These are phyloP conservation scores for Phytopythium helicoides DNA, from an alignment of 352 stramenopile species.

Conservation along the genomic window DNA sequence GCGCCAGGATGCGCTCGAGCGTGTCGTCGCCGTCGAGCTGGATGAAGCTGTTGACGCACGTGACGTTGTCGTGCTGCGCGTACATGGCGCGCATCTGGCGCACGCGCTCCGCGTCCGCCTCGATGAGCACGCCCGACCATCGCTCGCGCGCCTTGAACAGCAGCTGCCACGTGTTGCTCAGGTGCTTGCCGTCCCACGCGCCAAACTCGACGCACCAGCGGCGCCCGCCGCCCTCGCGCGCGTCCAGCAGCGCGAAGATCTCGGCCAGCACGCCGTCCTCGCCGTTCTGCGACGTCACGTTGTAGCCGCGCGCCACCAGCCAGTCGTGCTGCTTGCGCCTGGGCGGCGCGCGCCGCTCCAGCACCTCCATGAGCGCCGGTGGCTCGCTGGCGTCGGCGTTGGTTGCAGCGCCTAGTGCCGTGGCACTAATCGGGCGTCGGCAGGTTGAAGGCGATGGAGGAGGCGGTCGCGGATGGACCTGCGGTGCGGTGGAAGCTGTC, in stretches of 20 bases:
- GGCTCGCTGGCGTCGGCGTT: too few species aligned
- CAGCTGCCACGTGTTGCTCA: constrained; percentile 69
- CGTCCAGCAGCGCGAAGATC: constrained; percentile 50
- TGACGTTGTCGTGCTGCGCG: constrained; percentile 30
- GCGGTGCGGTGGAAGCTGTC: too few species aligned
- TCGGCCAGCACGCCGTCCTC: constrained; percentile 75
- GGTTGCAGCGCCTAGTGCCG: too few species aligned
- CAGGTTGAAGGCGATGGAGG: too few species aligned
- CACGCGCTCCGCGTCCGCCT: constrained; percentile 58
- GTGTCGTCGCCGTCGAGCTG: constrained; percentile 29
- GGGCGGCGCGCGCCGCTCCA: constrained; percentile 11
- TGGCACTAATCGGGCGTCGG: too few species aligned
- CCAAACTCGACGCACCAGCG: constrained; percentile 80
- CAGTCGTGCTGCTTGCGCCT: constrained; percentile 37
- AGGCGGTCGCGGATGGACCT: too few species aligned
- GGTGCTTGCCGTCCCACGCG: constrained; percentile 77
- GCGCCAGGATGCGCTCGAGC: constrained; percentile 20
- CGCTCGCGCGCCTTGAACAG: constrained; percentile 28
- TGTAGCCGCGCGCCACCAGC: constrained; percentile 50
- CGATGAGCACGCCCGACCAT: constrained; percentile 69
- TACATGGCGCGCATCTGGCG: constrained; percentile 45
- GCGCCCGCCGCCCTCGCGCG: constrained; percentile 1
- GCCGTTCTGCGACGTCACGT: constrained; percentile 68
- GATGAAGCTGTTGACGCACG: constrained; percentile 47
- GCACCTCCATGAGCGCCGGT: constrained; percentile 5